Conservation (phyloP, 257 asterid species). For the Scutellaria galericulata region DNA sequence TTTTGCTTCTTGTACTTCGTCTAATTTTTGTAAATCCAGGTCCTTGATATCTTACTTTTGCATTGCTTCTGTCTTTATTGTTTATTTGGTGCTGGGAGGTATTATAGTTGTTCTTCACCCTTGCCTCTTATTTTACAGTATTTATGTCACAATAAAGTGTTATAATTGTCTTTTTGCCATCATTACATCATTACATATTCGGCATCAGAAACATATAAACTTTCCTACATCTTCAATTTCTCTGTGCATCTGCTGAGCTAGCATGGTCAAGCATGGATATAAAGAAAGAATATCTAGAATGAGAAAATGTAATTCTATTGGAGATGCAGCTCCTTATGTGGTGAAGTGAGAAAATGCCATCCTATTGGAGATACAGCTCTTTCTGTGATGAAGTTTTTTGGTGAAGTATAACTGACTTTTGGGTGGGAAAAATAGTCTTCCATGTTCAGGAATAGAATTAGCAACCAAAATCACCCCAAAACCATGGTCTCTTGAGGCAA, state of each 20-base stretch:
- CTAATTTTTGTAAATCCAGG: background rate
- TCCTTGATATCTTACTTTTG: background rate
- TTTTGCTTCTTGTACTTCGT: background rate
- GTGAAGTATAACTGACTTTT: background rate
- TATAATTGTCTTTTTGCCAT: background rate
- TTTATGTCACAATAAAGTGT: background rate
- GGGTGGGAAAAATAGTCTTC: background rate
- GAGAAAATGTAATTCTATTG: background rate
- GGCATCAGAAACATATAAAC: background rate
- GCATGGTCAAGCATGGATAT: background rate
- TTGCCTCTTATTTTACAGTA: slow-evolving; percentile 9
- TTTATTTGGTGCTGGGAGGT: slow-evolving; percentile 1
- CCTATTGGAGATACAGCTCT: no score
- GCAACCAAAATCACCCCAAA: slow-evolving; percentile 1
- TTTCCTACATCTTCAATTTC: background rate
- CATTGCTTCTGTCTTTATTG: slow-evolving; percentile 19
- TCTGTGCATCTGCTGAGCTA: background rate
- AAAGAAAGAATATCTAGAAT: background rate
- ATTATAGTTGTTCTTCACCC: background rate
- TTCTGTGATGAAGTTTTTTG: background rate
- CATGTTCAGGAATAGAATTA: background rate
- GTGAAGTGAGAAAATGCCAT: background rate
- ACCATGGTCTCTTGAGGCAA: background rate
- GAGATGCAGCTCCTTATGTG: background rate
- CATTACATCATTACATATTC: background rate